Base-by-base conservation (phyloP, 495 filamentous ascomycete genomes). In the Pyrenopolyporus hunteri region DNA sequence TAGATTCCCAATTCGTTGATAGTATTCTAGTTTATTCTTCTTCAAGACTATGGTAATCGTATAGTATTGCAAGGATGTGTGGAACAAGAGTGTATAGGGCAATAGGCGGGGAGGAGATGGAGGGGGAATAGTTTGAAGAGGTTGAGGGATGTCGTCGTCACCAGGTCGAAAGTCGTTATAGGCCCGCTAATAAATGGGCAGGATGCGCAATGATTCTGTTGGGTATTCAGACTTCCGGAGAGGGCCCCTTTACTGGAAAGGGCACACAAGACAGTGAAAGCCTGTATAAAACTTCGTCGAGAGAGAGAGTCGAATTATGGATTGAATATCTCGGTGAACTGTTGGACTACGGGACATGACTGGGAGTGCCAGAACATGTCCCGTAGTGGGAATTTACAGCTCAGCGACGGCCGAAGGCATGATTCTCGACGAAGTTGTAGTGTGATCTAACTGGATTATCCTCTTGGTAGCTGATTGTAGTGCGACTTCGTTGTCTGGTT, bases 321-420 rank as follows among this genome's bases (percentile, higher is more conserved):
- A 82, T 80, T 86, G 82, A 86, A 83, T 74, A 73, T 79, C 83
- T 90, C 89, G 90, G 80, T 85, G 89, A 80, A 89, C 90, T 92
- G 90, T 84, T 87, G 86, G 87, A 84, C 85, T 83, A 82, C 83
- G 80, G 74, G 80, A 80, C 78, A 78, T 69, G 74, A 68, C 74
- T 63, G 59, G 70, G 42, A 59, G 40, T 51, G 68, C 64, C 74
- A 68, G 73, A n/a, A 74, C 80, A 81, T 70, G 78, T 81, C 81
- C 87, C 86, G 85, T 88, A 93, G 91, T 85, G 87, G 85, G 83
- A 79, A 80, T 90, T 92, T 90, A 95, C 89, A 95, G 90, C 89
- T 88, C 89, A 91, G 86, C 89, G 89, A 91, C 83, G 78, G 89
- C 89, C 89, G 89, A 83, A 77, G 87, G 89, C 86, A 86, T 87